phyloP scores from a whole-genome alignment of 208 protist species.

The Entamoeba invadens region DNA sequence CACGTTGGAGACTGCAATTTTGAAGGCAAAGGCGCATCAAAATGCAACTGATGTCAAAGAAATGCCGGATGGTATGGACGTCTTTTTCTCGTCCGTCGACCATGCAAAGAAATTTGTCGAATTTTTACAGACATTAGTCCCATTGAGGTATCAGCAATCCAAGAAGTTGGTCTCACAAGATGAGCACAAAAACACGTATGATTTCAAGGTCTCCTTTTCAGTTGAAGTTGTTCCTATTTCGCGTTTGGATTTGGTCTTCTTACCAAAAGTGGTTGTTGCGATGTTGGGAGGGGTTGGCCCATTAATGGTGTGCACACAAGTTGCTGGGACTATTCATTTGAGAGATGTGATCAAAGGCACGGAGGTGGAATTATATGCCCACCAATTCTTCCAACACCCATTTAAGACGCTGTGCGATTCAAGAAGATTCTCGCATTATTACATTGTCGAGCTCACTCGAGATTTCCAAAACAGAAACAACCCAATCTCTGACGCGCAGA shows the following conservation, averaged over 20 bases:
- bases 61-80: slow-evolving; percentile 83
- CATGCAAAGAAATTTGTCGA: slow-evolving; percentile 84
- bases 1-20: slow-evolving; percentile 89
- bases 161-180: slow-evolving; percentile 88
- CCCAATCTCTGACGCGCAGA: neutral
- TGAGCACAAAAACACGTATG: slow-evolving; percentile 84
- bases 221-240: slow-evolving; percentile 91
- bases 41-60: slow-evolving; percentile 73
- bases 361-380: neutral
- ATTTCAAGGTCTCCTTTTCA: slow-evolving; percentile 85
- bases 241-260: slow-evolving; percentile 69
- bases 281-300: neutral
- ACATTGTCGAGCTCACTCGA: neutral
- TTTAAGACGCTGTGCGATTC: neutral
- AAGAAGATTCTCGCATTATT: neutral
- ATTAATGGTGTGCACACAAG: neutral
- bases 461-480: too few species aligned
- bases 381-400: neutral
- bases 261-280: slow-evolving; percentile 41
- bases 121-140: slow-evolving; percentile 65
- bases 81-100: slow-evolving; percentile 80
- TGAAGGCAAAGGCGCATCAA: slow-evolving; percentile 51
- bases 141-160: slow-evolving; percentile 57
- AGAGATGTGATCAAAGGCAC: neutral
- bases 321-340: neutral